Evolutionary conservation across 495 filamentous ascomycete genomes (phyloP).

Genomic region (Neurospora sp.): DNA sequence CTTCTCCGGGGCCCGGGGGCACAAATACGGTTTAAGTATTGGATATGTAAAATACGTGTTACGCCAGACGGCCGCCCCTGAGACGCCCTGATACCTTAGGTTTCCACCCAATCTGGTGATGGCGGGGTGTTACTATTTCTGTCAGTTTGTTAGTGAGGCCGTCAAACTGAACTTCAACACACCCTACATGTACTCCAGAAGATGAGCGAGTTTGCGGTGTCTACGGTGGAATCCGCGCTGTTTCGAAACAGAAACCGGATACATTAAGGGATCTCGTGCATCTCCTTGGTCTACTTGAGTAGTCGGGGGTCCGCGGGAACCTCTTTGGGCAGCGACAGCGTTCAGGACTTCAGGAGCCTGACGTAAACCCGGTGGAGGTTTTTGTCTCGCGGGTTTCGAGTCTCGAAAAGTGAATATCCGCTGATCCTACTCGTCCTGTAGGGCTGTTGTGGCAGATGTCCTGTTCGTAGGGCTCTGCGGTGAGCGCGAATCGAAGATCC

Average conservation of each 20-base stretch:
- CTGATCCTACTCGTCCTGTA: not conserved
- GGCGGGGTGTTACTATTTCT: not conserved
- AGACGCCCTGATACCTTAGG: not conserved
- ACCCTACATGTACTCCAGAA: not conserved
- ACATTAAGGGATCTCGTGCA: not conserved
- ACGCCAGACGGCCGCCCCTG: not conserved
- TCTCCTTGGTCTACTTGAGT: not conserved
- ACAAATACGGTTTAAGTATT: not conserved
- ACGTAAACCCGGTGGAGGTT: not conserved
- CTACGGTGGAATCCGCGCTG: not conserved
- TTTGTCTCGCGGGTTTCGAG: not conserved
- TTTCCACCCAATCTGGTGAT: not conserved
- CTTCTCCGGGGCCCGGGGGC: not conserved
- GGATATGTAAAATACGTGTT: not conserved
- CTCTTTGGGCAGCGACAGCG: not conserved
- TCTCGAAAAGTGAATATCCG: not conserved
- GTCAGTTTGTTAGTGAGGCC: not conserved
- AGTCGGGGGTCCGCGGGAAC: not conserved
- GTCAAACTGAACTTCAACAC: not conserved
- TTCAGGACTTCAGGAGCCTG: not conserved
- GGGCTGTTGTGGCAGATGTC: not conserved
- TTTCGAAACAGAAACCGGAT: not conserved
- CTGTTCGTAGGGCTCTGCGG: not conserved
- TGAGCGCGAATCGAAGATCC: not conserved
- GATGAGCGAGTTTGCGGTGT: not conserved